Percentiles rank a stretch among this genome's conserved stretches.
These are phyloP conservation scores for Gaertneriomyces semiglobifer DNA, from an alignment of 192 early-diverging fungal genomes.

Conservation along the genomic window DNA sequence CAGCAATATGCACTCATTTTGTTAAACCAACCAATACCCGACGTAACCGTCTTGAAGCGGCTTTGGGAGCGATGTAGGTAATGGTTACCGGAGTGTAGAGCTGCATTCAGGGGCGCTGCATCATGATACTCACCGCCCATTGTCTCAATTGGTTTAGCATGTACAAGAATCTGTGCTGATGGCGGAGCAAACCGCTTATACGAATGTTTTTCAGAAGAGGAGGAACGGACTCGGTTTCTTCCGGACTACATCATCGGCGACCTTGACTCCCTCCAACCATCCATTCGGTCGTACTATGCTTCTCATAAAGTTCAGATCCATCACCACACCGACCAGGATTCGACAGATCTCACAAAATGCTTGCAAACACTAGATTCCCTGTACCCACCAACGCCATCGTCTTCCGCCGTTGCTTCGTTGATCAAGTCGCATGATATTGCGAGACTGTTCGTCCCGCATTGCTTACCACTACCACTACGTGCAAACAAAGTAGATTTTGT, in stretches of 20 bases:
- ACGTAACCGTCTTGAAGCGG: conserved; percentile 8
- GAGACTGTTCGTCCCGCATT: conserved; percentile 11
- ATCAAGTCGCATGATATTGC: background rate
- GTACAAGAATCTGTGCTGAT: conserved; percentile 71
- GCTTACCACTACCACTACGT: background rate
- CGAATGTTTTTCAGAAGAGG: conserved; percentile 53
- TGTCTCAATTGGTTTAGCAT: conserved; percentile 39
- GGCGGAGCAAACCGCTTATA: conserved; percentile 88
- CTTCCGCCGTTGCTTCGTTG: background rate
- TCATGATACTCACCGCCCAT: background rate
- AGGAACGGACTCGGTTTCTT: conserved; percentile 50
- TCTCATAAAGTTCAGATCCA: conserved; percentile 29
- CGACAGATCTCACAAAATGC: conserved; percentile 92
- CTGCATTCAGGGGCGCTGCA: background rate
- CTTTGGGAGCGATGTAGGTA: conserved; percentile 33
- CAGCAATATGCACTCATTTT: conserved; percentile 53
- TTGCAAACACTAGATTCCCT: conserved; percentile 44
- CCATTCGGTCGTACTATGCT: conserved; percentile 63
- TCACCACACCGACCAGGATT: conserved; percentile 45
- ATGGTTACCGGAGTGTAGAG: background rate
- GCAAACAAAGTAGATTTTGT: too few species aligned
- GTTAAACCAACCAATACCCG: conserved; percentile 69
- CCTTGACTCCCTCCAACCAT: conserved; percentile 71
- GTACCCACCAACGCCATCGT: background rate
- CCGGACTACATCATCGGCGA: conserved; percentile 84